phyloP scores from a whole-genome alignment of 192 early-diverging fungal genomes.

The Coemansia sp. region DNA sequence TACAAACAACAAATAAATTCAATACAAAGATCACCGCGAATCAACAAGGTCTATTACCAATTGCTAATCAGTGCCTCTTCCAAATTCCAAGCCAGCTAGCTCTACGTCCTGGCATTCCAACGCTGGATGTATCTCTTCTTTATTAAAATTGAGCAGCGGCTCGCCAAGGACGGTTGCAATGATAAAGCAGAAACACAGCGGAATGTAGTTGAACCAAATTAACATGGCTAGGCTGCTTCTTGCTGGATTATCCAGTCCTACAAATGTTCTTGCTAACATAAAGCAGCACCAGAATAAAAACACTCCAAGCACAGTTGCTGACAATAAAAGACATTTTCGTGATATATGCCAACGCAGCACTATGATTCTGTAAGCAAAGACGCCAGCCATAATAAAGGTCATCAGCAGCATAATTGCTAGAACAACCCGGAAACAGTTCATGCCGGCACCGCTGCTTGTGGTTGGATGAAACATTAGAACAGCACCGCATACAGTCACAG shows the following conservation, averaged over 20 bases:
- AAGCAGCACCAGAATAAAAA: not conserved
- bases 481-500: not conserved
- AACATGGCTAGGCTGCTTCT: not conserved
- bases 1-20: not conserved
- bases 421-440: slow-evolving; percentile 1
- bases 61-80: not conserved
- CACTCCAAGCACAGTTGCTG: not conserved
- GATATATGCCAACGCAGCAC: not conserved
- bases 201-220: slow-evolving; percentile 1
- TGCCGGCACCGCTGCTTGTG: not conserved
- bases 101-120: not conserved
- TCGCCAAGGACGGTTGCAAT: not conserved
- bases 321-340: not conserved
- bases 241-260: slow-evolving; percentile 1
- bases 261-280: slow-evolving; percentile 3
- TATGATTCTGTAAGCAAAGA: not conserved
- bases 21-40: too few relatives aligned
- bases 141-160: not conserved
- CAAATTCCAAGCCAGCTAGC: not conserved
- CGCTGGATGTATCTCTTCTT: not conserved
- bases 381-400: not conserved
- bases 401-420: not conserved
- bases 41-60: not conserved
- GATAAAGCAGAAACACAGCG: not conserved
- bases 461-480: slow-evolving; percentile 8